Evolutionary conservation across 2,329 filamentous ascomycete genomes (phyloP).

Genomic region (Aspergillus arachidicola): DNA sequence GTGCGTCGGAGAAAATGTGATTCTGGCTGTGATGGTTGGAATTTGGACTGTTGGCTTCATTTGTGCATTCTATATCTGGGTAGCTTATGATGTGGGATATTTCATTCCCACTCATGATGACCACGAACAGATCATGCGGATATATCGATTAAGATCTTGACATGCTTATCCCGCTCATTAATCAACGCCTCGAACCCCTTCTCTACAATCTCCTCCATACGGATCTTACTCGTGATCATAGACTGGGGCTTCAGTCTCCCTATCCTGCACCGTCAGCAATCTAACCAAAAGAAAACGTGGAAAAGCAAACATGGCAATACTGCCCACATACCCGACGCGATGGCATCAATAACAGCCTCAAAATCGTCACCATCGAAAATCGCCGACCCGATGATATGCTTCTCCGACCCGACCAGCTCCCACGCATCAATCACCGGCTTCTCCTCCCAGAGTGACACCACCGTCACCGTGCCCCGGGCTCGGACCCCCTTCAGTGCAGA

Average conservation of each 20-base stretch:
- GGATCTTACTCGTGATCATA: constrained; percentile 65
- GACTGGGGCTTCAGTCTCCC: constrained; percentile 55
- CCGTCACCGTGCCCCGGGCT: constrained; percentile 60
- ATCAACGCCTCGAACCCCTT: constrained; percentile 61
- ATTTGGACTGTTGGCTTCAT: neutral
- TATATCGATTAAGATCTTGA: constrained; percentile 61
- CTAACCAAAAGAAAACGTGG: neutral
- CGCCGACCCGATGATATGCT: constrained; percentile 51
- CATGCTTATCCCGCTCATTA: constrained; percentile 62
- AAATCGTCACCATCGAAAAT: constrained; percentile 59
- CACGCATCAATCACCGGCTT: constrained; percentile 57
- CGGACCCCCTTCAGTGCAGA: constrained; percentile 53
- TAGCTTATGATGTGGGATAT: too few relatives aligned
- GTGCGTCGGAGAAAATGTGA: neutral
- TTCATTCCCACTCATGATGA: neutral
- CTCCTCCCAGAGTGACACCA: constrained; percentile 66
- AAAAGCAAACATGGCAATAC: neutral
- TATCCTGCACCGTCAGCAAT: constrained; percentile 19
- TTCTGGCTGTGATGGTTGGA: neutral
- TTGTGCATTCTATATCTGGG: neutral
- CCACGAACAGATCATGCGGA: constrained; percentile 13
- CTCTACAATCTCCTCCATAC: constrained; percentile 59
- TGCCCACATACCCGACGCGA: constrained; percentile 33
- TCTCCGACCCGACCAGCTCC: constrained; percentile 56
- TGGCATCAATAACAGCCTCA: constrained; percentile 58